A percentile compares a stretch with the other conserved stretches of the same genome.
Conservation (phyloP, 2,329 filamentous ascomycete species). For the Diaporthe helianthi region DNA sequence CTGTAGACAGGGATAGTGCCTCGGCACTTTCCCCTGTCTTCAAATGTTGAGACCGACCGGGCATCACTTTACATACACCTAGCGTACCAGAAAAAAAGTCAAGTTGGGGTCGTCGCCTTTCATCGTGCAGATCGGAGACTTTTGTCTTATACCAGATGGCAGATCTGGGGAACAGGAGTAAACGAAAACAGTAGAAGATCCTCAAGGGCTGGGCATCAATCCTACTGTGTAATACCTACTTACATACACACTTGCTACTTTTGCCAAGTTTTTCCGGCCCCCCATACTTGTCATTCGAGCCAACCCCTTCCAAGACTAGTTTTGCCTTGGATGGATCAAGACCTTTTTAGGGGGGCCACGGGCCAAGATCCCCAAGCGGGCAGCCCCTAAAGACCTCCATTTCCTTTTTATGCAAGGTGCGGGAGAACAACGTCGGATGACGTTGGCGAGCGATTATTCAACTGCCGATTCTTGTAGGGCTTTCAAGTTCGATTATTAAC, state of each 20-base stretch:
- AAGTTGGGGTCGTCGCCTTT: neutral
- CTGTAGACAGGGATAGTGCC: neutral
- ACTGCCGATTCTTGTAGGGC: neutral
- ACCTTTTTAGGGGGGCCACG: neutral
- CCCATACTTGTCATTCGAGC: neutral
- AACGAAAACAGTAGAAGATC: neutral
- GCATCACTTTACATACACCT: neutral
- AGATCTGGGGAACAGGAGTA: slow-evolving; percentile 6
- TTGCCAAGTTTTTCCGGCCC: neutral
- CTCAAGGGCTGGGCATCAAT: neutral
- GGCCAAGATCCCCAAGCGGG: neutral
- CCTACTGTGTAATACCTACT: too few relatives aligned
- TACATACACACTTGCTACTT: too few relatives aligned
- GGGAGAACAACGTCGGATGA: neutral
- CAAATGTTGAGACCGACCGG: neutral
- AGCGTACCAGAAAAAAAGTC: neutral
- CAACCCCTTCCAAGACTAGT: neutral
- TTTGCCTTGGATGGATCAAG: neutral
- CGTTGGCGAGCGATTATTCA: neutral
- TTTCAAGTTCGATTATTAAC: too few relatives aligned
- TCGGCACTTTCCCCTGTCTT: neutral
- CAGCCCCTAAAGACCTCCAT: neutral
- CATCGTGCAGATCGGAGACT: neutral
- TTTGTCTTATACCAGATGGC: neutral
- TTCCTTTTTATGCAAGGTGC: neutral